Conservation (phyloP, 148 eudicot genomes). For the Selenicereus undatus region DNA sequence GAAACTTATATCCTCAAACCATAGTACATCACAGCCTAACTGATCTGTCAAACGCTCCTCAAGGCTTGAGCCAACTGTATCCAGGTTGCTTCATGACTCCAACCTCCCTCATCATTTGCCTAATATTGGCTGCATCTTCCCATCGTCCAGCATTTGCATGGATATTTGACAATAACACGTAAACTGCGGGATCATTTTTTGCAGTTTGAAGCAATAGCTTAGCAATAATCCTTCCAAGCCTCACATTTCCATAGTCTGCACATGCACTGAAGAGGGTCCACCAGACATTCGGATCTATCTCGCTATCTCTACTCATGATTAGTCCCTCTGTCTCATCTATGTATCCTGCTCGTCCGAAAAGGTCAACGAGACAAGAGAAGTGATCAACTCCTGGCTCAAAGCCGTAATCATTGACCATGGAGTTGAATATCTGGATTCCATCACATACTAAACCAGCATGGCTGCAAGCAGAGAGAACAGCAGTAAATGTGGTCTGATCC, state of each 20-base stretch:
- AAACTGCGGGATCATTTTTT: conserved; percentile 49
- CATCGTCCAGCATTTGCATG: conserved; percentile 73
- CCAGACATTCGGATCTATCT: conserved; percentile 44
- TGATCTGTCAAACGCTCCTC: background rate
- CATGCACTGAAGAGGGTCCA: conserved; percentile 79
- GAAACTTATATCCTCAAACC: background rate
- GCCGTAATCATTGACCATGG: conserved; percentile 49
- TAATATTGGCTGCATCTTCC: conserved; percentile 68
- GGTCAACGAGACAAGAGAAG: conserved; percentile 72
- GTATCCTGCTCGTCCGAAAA: conserved; percentile 69
- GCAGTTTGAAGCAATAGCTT: conserved; percentile 51
- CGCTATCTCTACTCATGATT: conserved; percentile 26
- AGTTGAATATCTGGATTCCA: conserved; percentile 54
- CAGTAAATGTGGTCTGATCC: conserved; percentile 64
- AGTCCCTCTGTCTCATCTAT: conserved; percentile 61
- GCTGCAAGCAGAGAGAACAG: conserved; percentile 79
- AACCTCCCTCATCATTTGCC: conserved; percentile 57
- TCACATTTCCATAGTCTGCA: conserved; percentile 56
- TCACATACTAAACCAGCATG: conserved; percentile 69
- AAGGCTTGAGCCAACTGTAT: conserved; percentile 54
- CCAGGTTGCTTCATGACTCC: conserved; percentile 69
- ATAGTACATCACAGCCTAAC: background rate
- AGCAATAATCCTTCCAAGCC: conserved; percentile 60
- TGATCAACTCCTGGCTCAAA: conserved; percentile 52
- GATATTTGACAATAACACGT: conserved; percentile 65